Conservation (phyloP, 78 protist genomes). For the Tieghemostelium lacteum region DNA sequence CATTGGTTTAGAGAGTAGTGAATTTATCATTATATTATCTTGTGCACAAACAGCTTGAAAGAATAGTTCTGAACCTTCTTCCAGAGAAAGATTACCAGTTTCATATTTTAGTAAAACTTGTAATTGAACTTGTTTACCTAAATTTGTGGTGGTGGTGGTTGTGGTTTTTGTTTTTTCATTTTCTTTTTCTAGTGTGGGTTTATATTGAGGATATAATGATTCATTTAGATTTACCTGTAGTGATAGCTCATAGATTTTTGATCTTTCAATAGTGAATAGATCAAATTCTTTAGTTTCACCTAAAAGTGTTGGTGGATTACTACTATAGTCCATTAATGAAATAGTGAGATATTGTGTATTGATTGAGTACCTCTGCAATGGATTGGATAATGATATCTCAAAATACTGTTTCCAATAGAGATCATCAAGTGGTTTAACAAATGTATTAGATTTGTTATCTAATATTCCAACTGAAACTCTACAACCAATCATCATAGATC, state of each 20-base stretch:
- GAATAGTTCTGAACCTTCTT: constrained; percentile 47
- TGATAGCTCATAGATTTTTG: constrained; percentile 18
- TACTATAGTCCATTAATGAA: constrained; percentile 14
- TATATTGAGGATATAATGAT: background rate
- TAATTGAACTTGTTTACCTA: background rate
- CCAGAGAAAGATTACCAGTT: constrained; percentile 9
- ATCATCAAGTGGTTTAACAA: background rate
- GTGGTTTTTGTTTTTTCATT: background rate
- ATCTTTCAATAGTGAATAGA: constrained; percentile 39
- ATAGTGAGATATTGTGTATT: constrained; percentile 29
- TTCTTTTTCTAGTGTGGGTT: background rate
- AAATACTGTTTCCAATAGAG: constrained; percentile 54
- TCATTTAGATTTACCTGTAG: constrained; percentile 1
- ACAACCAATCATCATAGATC: constrained; percentile 29
- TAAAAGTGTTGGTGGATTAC: constrained; percentile 11
- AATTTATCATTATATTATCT: constrained; percentile 3
- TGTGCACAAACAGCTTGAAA: constrained; percentile 47
- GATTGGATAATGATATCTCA: constrained; percentile 37
- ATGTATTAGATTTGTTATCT: constrained; percentile 22
- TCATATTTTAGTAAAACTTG: constrained; percentile 33
- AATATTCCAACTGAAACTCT: constrained; percentile 21
- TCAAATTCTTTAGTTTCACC: constrained; percentile 55
- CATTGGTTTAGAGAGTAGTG: background rate
- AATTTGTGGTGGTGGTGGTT: background rate
- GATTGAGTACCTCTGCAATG: constrained; percentile 46